Percentiles rank a stretch among this genome's conserved stretches.
Evolutionary conservation across 2,329 filamentous ascomycete genomes (phyloP).

Genomic region (Aspergillus sp.): DNA sequence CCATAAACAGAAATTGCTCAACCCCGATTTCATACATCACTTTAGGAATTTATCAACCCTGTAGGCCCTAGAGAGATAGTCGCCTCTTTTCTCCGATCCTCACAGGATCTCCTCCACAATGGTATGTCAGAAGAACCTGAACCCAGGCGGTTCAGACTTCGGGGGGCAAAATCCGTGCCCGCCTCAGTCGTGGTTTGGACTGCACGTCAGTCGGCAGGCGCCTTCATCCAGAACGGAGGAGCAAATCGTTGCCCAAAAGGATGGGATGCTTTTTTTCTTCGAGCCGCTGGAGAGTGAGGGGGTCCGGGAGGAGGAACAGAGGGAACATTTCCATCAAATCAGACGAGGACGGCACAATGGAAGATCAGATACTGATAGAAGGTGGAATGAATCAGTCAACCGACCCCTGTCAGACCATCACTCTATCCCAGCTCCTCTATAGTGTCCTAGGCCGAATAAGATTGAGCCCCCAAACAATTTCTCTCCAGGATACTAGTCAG

Average conservation of each 20-base stretch:
- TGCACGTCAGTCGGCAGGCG: too few species aligned
- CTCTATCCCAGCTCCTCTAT: not conserved
- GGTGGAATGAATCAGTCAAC: conserved; percentile 11
- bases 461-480: too few species aligned
- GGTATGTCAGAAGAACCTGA: not conserved
- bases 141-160: too few species aligned
- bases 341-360: conserved; percentile 8
- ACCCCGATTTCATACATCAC: conserved; percentile 11
- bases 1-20: conserved; percentile 9
- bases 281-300: too few species aligned
- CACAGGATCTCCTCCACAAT: not conserved
- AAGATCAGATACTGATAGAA: conserved; percentile 15
- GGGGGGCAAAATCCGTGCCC: too few species aligned
- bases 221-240: too few species aligned
- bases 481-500: too few species aligned
- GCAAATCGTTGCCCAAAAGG: too few species aligned
- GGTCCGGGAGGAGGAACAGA: not conserved
- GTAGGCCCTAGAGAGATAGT: not conserved
- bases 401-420: conserved; percentile 8
- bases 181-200: not conserved
- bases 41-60: conserved; percentile 2
- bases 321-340: conserved; percentile 4
- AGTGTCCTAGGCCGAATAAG: not conserved
- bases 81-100: not conserved
- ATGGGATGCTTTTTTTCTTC: too few species aligned